Conservation (phyloP, 2,329 filamentous ascomycete genomes). For the Teratosphaeria viscida region DNA sequence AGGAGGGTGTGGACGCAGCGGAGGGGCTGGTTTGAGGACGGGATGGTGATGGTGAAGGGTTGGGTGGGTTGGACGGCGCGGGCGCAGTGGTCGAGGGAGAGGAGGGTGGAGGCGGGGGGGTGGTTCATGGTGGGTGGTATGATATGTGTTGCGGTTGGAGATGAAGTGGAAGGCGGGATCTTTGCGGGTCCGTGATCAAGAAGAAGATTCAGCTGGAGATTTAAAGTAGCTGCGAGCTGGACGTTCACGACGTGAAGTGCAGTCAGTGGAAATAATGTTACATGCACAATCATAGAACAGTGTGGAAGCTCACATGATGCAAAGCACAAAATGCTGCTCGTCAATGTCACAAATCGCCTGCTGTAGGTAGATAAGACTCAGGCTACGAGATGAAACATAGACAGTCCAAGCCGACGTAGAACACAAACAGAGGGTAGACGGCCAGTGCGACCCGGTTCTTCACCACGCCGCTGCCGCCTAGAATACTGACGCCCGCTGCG, state of each 20-base stretch:
- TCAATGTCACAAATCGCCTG: neutral
- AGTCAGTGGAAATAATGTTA: neutral
- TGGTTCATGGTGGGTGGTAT: neutral
- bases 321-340: neutral
- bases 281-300: neutral
- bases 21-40: neutral
- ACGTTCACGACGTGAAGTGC: neutral
- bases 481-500: conserved; percentile 88
- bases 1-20: neutral
- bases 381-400: conserved; percentile 92
- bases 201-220: neutral
- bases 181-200: neutral
- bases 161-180: too few relatives aligned
- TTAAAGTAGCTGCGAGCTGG: neutral
- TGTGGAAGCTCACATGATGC: neutral
- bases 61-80: neutral
- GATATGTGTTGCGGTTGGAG: neutral
- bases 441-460: conserved; percentile 90
- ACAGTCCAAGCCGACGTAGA: conserved; percentile 86
- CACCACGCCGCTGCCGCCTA: conserved; percentile 89
- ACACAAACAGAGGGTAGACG: conserved; percentile 89
- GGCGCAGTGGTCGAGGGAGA: neutral
- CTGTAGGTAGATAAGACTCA: conserved; percentile 2
- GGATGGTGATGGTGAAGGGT: neutral
- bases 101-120: neutral